Evolutionary conservation across 495 filamentous ascomycete species (phyloP).

Genomic region (Penicillium macrosclerotiorum): DNA sequence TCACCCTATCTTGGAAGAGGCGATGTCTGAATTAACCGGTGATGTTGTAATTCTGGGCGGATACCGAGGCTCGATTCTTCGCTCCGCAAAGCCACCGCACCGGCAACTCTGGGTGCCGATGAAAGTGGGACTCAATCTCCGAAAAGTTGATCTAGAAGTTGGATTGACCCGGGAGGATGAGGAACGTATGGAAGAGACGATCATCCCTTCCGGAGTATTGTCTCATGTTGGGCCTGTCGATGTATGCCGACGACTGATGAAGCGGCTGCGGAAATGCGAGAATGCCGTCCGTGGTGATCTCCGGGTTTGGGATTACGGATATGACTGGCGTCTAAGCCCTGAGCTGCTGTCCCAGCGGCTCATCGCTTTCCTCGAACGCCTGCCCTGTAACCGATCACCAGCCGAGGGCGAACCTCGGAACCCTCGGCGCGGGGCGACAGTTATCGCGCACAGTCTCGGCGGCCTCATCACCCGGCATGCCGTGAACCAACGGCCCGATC

Average conservation of each 20-base stretch:
- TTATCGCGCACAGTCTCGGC: constrained; percentile 88
- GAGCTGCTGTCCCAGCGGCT: constrained; percentile 69
- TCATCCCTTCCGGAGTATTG: constrained; percentile 82
- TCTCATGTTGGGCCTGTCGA: constrained; percentile 90
- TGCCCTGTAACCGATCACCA: constrained; percentile 63
- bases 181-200: constrained; percentile 74
- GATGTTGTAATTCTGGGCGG: constrained; percentile 90
- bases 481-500: constrained; percentile 80
- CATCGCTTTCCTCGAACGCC: constrained; percentile 64
- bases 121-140: constrained; percentile 88
- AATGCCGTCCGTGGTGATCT: constrained; percentile 70
- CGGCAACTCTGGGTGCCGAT: constrained; percentile 90
- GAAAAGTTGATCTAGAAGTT: constrained; percentile 89
- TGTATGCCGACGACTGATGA: constrained; percentile 78
- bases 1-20: constrained; percentile 58
- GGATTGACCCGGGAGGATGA: constrained; percentile 83
- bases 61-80: constrained; percentile 83
- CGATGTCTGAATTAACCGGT: constrained; percentile 68
- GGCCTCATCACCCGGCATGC: constrained; percentile 88
- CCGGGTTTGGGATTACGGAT: constrained; percentile 86
- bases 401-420: constrained; percentile 1
- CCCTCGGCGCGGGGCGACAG: constrained; percentile 59
- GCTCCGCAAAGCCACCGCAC: constrained; percentile 78
- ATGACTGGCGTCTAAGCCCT: constrained; percentile 92
- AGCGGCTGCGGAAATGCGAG: constrained; percentile 67